phyloP scores from a whole-genome alignment of 2,329 filamentous ascomycete species.

The Hirsutella rhossiliensis region DNA sequence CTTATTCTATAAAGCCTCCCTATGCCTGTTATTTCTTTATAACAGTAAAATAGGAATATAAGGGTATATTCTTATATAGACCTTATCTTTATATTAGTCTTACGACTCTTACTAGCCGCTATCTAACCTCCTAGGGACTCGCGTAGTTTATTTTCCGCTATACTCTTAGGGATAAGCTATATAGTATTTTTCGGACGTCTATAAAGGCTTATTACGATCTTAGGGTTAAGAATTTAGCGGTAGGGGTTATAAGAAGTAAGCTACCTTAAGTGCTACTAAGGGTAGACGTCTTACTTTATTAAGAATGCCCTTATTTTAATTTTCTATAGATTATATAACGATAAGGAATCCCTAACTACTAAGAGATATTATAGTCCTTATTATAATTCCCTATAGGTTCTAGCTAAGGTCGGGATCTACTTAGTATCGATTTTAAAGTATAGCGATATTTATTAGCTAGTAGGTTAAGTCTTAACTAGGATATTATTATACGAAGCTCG shows the following conservation, averaged over 20 bases:
- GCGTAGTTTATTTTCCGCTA: not conserved
- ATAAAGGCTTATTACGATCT: not conserved
- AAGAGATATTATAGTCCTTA: not conserved
- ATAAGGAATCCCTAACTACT: not conserved
- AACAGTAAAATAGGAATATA: too few species aligned
- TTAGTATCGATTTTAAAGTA: not conserved
- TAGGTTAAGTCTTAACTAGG: not conserved
- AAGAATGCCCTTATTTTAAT: not conserved
- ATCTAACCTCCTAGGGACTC: not conserved
- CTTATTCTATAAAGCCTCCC: too few species aligned
- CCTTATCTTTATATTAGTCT: not conserved
- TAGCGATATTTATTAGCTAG: not conserved
- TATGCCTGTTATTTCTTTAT: too few species aligned
- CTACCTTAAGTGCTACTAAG: constrained; percentile 1
- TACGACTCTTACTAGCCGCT: not conserved
- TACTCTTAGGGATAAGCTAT: constrained; percentile 1
- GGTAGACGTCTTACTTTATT: constrained; percentile 1
- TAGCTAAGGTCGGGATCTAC: not conserved
- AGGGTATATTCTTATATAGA: not conserved
- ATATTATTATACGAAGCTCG: too few species aligned
- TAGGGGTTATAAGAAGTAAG: constrained; percentile 1
- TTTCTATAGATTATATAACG: not conserved
- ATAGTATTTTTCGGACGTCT: constrained; percentile 1
- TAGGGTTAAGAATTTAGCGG: too few species aligned
- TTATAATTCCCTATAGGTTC: not conserved